Conservation (phyloP, 140 eudicot species). For the Stevia rebaudiana region DNA sequence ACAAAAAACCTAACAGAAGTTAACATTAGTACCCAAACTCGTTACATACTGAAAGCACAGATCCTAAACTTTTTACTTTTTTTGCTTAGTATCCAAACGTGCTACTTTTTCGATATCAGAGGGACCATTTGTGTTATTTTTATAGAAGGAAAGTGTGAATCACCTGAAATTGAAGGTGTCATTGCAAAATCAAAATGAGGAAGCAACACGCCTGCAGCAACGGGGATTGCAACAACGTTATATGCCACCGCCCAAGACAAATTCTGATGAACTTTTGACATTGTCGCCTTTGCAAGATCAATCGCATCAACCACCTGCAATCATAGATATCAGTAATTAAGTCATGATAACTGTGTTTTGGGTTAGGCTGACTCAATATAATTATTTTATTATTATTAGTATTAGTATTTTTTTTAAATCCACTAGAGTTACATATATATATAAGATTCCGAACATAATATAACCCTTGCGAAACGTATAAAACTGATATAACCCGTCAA, state of each 20-base stretch:
- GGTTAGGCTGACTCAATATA: neutral
- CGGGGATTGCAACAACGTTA: slow-evolving; percentile 74
- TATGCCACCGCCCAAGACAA: slow-evolving; percentile 93
- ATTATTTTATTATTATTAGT: no score
- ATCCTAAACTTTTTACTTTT: no score
- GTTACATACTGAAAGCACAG: no score
- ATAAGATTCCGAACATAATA: no score
- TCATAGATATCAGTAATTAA: neutral
- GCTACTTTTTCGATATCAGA: no score
- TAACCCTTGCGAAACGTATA: no score
- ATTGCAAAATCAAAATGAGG: slow-evolving; percentile 92
- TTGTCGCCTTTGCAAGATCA: slow-evolving; percentile 89
- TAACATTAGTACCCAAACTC: no score
- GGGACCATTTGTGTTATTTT: no score
- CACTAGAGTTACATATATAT: neutral
- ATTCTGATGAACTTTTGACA: slow-evolving; percentile 89
- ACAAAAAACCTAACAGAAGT: no score
- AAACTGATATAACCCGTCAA: no score
- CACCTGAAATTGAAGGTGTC: slow-evolving; percentile 97
- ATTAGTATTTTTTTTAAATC: no score
- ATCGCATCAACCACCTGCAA: slow-evolving; percentile 81
- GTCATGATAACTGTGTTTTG: neutral
- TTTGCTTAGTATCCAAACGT: no score
- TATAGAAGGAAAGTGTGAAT: neutral
- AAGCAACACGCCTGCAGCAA: slow-evolving; percentile 85